phyloP scores from a whole-genome alignment of 805 yeast genomes.

The Novakomyces olei region DNA sequence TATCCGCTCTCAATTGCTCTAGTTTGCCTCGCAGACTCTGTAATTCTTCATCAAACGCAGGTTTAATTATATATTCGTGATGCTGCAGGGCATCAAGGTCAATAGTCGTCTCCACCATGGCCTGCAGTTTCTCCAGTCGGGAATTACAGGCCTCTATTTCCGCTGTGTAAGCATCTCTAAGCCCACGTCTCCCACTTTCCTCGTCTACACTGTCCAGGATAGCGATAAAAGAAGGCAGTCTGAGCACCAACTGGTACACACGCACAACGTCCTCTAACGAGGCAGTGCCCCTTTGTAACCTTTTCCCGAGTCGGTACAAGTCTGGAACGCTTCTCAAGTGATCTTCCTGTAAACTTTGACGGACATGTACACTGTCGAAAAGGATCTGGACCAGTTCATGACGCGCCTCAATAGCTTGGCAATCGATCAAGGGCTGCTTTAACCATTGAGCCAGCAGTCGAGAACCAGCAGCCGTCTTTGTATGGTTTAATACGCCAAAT shows the following conservation, averaged over 20 bases:
- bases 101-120: constrained; percentile 76
- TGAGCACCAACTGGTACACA: constrained; percentile 54
- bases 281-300: constrained; percentile 32
- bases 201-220: constrained; percentile 25
- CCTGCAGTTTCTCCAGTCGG: constrained; percentile 47
- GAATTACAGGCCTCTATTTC: constrained; percentile 30
- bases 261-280: constrained; percentile 75
- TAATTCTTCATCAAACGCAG: constrained; percentile 71
- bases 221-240: constrained; percentile 45
- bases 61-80: constrained; percentile 65
- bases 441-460: constrained; percentile 81
- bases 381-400: constrained; percentile 55
- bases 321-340: constrained; percentile 63
- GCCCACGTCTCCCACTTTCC: constrained; percentile 17
- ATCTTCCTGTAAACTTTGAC: constrained; percentile 44
- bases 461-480: constrained; percentile 78
- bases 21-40: constrained; percentile 36
- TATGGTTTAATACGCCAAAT: constrained; percentile 65
- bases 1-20: constrained; percentile 30
- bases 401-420: constrained; percentile 36
- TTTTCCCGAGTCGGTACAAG: constrained; percentile 49
- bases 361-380: constrained; percentile 42
- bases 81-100: constrained; percentile 65
- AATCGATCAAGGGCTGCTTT: constrained; percentile 72
- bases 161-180: constrained; percentile 31